Evolutionary conservation across 306 rosid species (phyloP), one percentile per base, ranked within the genome.

Genomic region (Myrica gale): DNA sequence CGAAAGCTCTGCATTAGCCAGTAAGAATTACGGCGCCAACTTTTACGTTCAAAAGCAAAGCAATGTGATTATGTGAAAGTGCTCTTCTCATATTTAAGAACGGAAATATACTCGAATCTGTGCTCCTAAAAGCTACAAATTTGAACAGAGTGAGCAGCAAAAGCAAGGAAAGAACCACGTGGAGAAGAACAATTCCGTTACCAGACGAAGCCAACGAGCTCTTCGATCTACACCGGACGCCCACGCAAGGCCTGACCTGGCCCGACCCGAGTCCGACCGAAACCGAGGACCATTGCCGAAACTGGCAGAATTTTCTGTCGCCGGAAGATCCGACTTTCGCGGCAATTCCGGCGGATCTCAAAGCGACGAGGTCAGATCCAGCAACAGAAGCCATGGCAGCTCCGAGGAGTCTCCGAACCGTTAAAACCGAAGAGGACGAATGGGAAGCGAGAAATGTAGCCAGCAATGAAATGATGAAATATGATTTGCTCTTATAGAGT

Each of bases 361-460:
- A 80, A 73, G 89, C 79, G 62, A 84, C 78, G 80, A 83, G 82
- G 71, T 87, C 86, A 55, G 96, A 89, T 75, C 87, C 90, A 57
- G 89, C 76, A 16, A 94, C 57, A 65, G 93, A 79, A 77, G 95
- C 97, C 98, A 94, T 92, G 52, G 72, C 2, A 61, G 83, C 77
- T 76, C 73, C 58, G 72, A 79, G 54, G 46, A 79, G 75, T 74
- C 67, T 60, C 42, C 73, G 72, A 79, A 78, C 84, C 68, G 42
- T 51, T 69, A 56, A 70, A 82, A 85, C 20, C 20, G 69, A 61
- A 61, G 7, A 7, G 0, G 53, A 17, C 67, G n/a, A 54, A 13
- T 43, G 75, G 48, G 21, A 68, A 62, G 74, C 46, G 23, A 73
- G 6, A 56, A 73, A 76, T 39, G 76, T 17, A 76, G 79, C 75